Base-by-base conservation (phyloP, 768 basidiomycete genomes). In the Leccinum imitatum region DNA sequence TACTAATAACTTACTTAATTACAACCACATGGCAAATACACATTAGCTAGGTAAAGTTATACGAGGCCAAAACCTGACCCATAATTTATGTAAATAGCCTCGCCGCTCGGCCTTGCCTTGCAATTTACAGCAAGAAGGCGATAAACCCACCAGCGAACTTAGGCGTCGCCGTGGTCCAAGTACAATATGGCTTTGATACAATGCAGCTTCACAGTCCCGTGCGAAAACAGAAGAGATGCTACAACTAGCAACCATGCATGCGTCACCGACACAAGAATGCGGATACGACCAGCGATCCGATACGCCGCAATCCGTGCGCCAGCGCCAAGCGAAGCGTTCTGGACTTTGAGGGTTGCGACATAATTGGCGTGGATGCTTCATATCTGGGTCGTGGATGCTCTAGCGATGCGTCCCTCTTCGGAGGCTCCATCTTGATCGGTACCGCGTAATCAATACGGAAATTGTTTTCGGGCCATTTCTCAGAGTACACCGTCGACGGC, bases 11-110 rank as follows among this genome's bases (percentile, higher is more conserved):
- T 56, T 47, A 27, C 56, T 56, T 47, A 33, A 71, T 63, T 63
- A 60, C 58, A 51, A 61, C 47, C 69, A 69, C 62, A 61, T 62
- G 67, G 64, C 67, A 58, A 58, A 52, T 39, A 48, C 56, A 53
- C 53, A 57, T 27, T 56, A 61, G 25, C 62, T 39, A 59, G 54
- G 51, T 56, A 59, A 58, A 41, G 41, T 25, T 25, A 25, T 59
- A 60, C 51, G 52, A 57, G 47, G 25, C 25, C 25, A 25, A 25
- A 6, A 25, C 25, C 25, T 25, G 25, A 25, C 50, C 52, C 41
- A 71, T 69, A 67, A 35, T 71, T 70, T 70, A 70, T 58, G 69
- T 72, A 70, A 70, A 70, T 72, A 70, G 67, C 62, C 58, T 56
- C 59, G 14, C 37, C 17, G 7, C 57, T 39, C 23, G 8, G 13